phyloP scores from a whole-genome alignment of 306 rosid species.

The Cucumis cinereus region DNA sequence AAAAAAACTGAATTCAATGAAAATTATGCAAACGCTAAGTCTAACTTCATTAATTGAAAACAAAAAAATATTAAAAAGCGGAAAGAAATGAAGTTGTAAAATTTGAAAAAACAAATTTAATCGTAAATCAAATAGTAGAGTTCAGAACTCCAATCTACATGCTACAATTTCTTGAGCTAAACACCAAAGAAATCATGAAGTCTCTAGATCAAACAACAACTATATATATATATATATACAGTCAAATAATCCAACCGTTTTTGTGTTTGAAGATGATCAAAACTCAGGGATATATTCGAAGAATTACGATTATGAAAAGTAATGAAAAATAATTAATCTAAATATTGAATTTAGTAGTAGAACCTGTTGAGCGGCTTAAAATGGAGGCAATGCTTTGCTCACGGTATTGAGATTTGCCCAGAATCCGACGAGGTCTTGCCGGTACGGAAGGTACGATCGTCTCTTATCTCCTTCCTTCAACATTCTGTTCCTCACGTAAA shows the following conservation, averaged over 20 bases:
- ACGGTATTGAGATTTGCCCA: conserved; percentile 28
- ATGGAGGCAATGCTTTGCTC: conserved; percentile 35
- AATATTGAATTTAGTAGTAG: not conserved
- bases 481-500: conserved; percentile 38
- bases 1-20: not conserved
- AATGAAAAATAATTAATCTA: not conserved
- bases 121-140: too few relatives aligned
- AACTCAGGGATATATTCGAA: not conserved
- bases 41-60: too few relatives aligned
- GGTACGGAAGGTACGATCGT: conserved; percentile 63
- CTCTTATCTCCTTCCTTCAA: conserved; percentile 30
- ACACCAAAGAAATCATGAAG: not conserved
- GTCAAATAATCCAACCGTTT: not conserved
- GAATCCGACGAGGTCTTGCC: conserved; percentile 54
- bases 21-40: not conserved
- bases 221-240: not conserved
- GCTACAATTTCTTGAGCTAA: too few relatives aligned
- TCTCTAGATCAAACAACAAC: not conserved
- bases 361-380: conserved; percentile 4
- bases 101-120: too few relatives aligned
- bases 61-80: too few relatives aligned
- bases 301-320: not conserved
- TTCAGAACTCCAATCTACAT: too few relatives aligned
- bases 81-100: too few relatives aligned
- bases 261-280: not conserved